Base-by-base conservation (phyloP, 108 stramenopile genomes). In the Schizochytrium sp. region DNA sequence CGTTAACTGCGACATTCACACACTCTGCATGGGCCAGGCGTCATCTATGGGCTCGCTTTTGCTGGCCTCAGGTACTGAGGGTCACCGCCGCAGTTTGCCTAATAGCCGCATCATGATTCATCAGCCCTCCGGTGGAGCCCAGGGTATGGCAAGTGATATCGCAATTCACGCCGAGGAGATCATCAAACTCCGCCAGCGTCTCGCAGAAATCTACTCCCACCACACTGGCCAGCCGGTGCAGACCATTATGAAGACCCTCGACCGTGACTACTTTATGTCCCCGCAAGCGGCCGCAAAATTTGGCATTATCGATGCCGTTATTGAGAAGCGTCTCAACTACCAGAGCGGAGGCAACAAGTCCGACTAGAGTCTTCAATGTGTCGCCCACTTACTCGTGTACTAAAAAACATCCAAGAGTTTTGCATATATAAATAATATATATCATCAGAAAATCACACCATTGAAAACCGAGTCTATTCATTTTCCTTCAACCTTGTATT, bases 11-110 rank as follows among this genome's bases (percentile, higher is more conserved):
- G 93, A 95, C 46, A 94, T 97, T 13, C 94, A 95, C 88, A 99
- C 98, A 45, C 97, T 99, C 87, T 97, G 97, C 90, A 97, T 99
- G 97, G 98, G 98, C 38, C 98, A 99, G 90, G 98, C 98, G 8
- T 96, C 97, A 4, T 95, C 94, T 89, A 98, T 98, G 98, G 98
- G 97, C 49, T 94, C 94, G 58, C 90, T 98, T 28, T 90, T 98
- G 1, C 91, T 98, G 72, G 96, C 97, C 12, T 97, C 96, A 2
- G 98, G 98, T 0, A 91, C 88, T 8, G 90, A 88, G 46, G 92
- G 90, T 13, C 89, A 90, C 87, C 89, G 93, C 5, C 46, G 45
- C 42, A 88, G 76, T 55, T 73, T 91, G 38, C 90, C 90, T 46
- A 89, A 87, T 59, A 88, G 61, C 3, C 92, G 96, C 45, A 96